These are phyloP conservation scores for Ramaria sp. DNA, from an alignment of 768 basidiomycete species.

Conservation along the genomic window DNA sequence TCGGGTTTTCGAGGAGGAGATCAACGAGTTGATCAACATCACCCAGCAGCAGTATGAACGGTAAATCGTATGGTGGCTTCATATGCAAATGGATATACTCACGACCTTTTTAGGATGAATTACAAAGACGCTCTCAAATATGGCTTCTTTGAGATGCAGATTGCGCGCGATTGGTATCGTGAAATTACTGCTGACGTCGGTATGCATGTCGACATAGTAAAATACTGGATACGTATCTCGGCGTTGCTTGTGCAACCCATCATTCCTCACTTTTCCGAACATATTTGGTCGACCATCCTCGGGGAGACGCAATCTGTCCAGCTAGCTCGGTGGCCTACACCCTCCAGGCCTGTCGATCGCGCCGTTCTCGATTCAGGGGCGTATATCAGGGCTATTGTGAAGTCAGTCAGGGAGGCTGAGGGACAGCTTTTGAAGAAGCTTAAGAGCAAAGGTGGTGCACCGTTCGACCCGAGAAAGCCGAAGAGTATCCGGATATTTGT, in stretches of 20 bases:
- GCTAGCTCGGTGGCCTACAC: slow-evolving; percentile 72
- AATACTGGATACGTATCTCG: slow-evolving; percentile 76
- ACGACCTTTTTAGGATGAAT: slow-evolving; percentile 48
- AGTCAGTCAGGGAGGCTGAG: slow-evolving; percentile 86
- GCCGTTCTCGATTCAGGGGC: slow-evolving; percentile 57
- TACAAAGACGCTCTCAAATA: slow-evolving; percentile 95
- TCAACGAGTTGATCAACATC: slow-evolving; percentile 74
- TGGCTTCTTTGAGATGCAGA: slow-evolving; percentile 94
- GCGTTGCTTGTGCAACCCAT: slow-evolving; percentile 75
- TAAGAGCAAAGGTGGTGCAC: slow-evolving; percentile 45
- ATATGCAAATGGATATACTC: not conserved
- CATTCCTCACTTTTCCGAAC: slow-evolving; percentile 90
- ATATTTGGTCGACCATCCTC: slow-evolving; percentile 73
- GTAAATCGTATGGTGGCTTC: slow-evolving; percentile 36
- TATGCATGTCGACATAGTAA: slow-evolving; percentile 85
- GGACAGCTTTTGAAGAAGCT: slow-evolving; percentile 65
- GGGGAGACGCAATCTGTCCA: slow-evolving; percentile 71
- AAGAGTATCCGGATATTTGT: slow-evolving; percentile 87
- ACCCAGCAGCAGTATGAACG: slow-evolving; percentile 72
- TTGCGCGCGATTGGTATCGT: slow-evolving; percentile 90
- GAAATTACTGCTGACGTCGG: slow-evolving; percentile 81
- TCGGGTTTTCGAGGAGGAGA: slow-evolving; percentile 80
- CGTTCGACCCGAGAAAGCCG: slow-evolving; percentile 77
- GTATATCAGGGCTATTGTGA: slow-evolving; percentile 89
- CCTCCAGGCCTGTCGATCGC: slow-evolving; percentile 45